Conservation (phyloP, 2,329 filamentous ascomycete species). For the Calonectria pauciramosa region DNA sequence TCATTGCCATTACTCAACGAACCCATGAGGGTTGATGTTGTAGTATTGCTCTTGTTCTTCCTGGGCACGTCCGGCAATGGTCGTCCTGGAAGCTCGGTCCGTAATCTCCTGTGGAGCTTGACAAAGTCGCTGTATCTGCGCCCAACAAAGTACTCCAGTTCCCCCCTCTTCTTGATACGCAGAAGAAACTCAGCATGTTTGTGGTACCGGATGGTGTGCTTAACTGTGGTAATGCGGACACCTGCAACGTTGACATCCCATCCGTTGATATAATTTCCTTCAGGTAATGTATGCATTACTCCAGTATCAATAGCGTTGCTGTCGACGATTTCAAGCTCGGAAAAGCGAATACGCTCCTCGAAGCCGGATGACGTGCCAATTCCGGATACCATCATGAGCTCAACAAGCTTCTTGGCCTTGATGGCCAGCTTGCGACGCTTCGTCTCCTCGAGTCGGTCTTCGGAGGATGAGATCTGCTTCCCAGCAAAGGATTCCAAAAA, state of each 20-base stretch:
- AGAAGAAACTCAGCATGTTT: constrained; percentile 95
- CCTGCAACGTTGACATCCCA: constrained; percentile 96
- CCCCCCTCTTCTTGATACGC: constrained; percentile 83
- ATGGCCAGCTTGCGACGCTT: constrained; percentile 92
- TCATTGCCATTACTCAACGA: constrained; percentile 72
- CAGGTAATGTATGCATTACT: constrained; percentile 86
- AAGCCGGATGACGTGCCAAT: constrained; percentile 96
- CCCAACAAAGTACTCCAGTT: constrained; percentile 83
- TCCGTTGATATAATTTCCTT: constrained; percentile 92
- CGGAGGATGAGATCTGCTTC: constrained; percentile 96
- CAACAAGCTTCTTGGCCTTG: constrained; percentile 95
- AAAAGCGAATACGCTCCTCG: constrained; percentile 96
- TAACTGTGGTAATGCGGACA: constrained; percentile 84
- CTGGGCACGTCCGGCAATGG: constrained; percentile 87
- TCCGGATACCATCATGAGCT: constrained; percentile 99
- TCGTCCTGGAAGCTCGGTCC: constrained; percentile 90
- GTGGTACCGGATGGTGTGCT: constrained; percentile 90
- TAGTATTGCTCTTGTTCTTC: constrained; percentile 89
- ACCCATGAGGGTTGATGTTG: constrained; percentile 69
- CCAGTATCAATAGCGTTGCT: constrained; percentile 92
- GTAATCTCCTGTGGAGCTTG: constrained; percentile 82
- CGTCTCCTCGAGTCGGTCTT: constrained; percentile 95
- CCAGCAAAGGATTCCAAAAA: constrained; percentile 97
- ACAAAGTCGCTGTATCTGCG: constrained; percentile 91
- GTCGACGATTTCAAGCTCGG: constrained; percentile 97